Base-by-base conservation (phyloP, 2,329 filamentous ascomycete species). In the Cryphonectria japonica region DNA sequence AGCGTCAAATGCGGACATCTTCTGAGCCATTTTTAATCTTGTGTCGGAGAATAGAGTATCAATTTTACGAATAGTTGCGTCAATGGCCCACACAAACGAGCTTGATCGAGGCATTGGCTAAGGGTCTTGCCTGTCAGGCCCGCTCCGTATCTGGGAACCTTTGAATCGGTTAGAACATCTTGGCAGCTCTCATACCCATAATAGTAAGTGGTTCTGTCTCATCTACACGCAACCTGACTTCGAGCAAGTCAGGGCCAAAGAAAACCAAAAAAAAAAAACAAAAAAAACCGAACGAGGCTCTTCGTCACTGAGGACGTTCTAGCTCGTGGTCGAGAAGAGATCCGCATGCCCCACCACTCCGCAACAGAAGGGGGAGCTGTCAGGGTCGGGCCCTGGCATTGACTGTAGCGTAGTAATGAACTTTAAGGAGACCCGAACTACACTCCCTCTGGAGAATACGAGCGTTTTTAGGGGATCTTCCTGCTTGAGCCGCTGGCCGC, bases 21-120 rank as follows among this genome's bases (percentile, higher is more conserved):
- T 59, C 8, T 59, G 54, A 6, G 29, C 46, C 54, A 59, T 16
- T 59, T 32, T 32, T 59, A 59, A 59, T 59, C 54, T 59, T 59
- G 54, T 59, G 26, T 59, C 54, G 54, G 54, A 59, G 54, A 59
- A 59, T 32, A 59, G 50, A 32, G 54, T 34, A 32, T 59, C 29
- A 19, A 7, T 34, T 59, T 59, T 59, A 59, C 54, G 54, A 59
- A n/a, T 29, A 11, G 13, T 19, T 59, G 6, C 54, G 54, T 59
- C 54, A 59, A 59, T 8, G 54, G 54, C 29, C 54, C 54, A 32
- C 54, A 34, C 26, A 32, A 11, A 59, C 2, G 26, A 6, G n/a
- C 13, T 29, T 26, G 13, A 14, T 57, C 26, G 26, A 19, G 26
- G 26, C 26, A 29, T n/a, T 8, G 43, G 37, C 37, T 1, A 9